Conservation (phyloP, 768 basidiomycete genomes). For the Kockovaella imperatae region DNA sequence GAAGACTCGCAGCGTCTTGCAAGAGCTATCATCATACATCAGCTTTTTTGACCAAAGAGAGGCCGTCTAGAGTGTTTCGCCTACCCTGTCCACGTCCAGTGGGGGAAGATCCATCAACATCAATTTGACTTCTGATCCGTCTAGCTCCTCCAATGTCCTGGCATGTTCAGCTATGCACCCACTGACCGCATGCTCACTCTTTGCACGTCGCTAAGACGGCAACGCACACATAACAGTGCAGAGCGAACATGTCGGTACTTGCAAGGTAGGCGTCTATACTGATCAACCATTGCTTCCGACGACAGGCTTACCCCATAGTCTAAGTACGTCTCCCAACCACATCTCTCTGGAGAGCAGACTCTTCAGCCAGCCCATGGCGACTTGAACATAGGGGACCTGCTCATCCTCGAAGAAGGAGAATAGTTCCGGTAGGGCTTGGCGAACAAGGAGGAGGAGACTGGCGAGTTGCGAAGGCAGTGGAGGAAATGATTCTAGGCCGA, state of each 20-base stretch:
- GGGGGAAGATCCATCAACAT: conserved; percentile 38
- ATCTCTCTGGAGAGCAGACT: conserved; percentile 30
- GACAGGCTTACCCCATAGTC: conserved; percentile 40
- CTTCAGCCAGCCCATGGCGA: conserved; percentile 30
- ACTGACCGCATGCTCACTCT: conserved; percentile 21
- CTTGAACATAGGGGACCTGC: conserved; percentile 29
- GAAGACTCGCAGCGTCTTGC: conserved; percentile 35
- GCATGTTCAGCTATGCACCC: background rate
- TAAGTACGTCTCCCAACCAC: conserved; percentile 35
- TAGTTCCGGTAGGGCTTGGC: conserved; percentile 28
- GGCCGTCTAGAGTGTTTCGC: conserved; percentile 1
- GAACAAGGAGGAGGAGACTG: conserved; percentile 29
- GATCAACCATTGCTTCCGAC: conserved; percentile 5
- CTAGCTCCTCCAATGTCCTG: conserved; percentile 38
- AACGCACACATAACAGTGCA: conserved; percentile 41
- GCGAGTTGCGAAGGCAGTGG: conserved; percentile 30
- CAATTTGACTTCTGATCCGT: conserved; percentile 36
- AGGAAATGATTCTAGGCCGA: conserved; percentile 18
- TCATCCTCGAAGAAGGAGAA: conserved; percentile 38
- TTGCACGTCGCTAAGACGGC: conserved; percentile 33
- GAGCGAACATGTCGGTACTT: conserved; percentile 36
- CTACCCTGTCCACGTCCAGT: conserved; percentile 35
- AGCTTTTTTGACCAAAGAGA: background rate
- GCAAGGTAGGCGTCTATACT: conserved; percentile 34
- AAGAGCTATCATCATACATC: conserved; percentile 16